phyloP scores from a whole-genome alignment of 2,329 filamentous ascomycete genomes.

The Didymellaceae sp. region DNA sequence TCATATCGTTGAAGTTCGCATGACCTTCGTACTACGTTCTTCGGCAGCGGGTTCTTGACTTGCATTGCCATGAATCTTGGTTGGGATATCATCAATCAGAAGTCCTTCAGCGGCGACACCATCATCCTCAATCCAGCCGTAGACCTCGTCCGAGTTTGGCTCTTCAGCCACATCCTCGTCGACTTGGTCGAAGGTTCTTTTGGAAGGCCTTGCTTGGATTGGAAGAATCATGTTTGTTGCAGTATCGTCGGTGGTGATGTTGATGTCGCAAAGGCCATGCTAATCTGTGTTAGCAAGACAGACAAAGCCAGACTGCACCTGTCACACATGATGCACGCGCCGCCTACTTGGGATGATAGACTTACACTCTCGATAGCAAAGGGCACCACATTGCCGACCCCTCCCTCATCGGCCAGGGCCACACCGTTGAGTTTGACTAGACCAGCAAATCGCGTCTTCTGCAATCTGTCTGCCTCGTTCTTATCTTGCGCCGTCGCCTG shows the following conservation, averaged over 20 bases:
- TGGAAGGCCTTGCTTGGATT: constrained; percentile 53
- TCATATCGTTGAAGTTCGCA: constrained; percentile 33
- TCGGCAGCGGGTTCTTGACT: constrained; percentile 28
- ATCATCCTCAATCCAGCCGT: constrained; percentile 73
- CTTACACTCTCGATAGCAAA: constrained; percentile 55
- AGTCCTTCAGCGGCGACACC: constrained; percentile 54
- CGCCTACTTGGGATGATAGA: constrained; percentile 35
- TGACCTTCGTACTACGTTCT: constrained; percentile 33
- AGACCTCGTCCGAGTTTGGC: constrained; percentile 68
- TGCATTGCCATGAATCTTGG: constrained; percentile 18
- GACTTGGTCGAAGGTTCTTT: constrained; percentile 65
- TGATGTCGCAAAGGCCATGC: constrained; percentile 43
- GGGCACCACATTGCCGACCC: constrained; percentile 59
- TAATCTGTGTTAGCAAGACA: constrained; percentile 32
- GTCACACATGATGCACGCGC: not conserved
- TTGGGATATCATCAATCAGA: constrained; percentile 41
- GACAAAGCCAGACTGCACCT: not conserved
- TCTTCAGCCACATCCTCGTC: constrained; percentile 68
- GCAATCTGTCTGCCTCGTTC: constrained; percentile 38
- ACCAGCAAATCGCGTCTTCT: constrained; percentile 50
- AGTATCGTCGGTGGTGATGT: constrained; percentile 41
- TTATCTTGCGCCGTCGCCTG: constrained; percentile 36
- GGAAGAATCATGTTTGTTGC: constrained; percentile 29
- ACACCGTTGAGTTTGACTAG: constrained; percentile 54
- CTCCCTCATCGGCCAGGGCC: constrained; percentile 48